A percentile compares a stretch with the other conserved stretches of the same genome.
phyloP scores from a whole-genome alignment of 768 basidiomycete species.

The Gymnopilus dilepis region DNA sequence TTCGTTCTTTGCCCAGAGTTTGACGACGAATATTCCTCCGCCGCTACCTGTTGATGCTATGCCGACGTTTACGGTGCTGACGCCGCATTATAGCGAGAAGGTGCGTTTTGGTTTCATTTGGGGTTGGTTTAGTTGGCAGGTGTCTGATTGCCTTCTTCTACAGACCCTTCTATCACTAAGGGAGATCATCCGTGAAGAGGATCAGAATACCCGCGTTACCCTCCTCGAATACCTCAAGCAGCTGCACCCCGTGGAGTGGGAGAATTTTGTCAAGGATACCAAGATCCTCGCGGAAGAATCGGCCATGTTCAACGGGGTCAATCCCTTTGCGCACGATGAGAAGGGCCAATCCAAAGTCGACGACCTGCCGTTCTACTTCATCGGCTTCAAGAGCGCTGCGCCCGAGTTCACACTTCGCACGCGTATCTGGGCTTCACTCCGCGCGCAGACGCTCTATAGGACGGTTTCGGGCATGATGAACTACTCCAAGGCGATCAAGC shows the following conservation, averaged over 20 bases:
- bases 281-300: conserved; percentile 98
- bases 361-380: conserved; percentile 96
- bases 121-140: conserved; percentile 3
- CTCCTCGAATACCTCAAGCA: conserved; percentile 98
- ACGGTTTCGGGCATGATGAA: conserved; percentile 99
- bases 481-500: conserved; percentile 98
- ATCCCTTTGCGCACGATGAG: conserved; percentile 73
- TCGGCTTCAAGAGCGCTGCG: conserved; percentile 98
- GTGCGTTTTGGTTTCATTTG: conserved; percentile 39
- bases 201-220: conserved; percentile 96
- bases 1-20: conserved; percentile 97
- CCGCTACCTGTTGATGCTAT: conserved; percentile 98
- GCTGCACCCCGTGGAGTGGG: conserved; percentile 97
- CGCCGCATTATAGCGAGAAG: conserved; percentile 99
- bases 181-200: conserved; percentile 98
- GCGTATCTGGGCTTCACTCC: conserved; percentile 98
- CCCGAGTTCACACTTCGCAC: conserved; percentile 99
- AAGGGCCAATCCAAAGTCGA: conserved; percentile 85
- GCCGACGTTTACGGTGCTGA: conserved; percentile 99
- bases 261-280: conserved; percentile 99
- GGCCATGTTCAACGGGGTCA: conserved; percentile 78
- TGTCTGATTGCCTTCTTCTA: conserved; percentile 14
- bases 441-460: conserved; percentile 97
- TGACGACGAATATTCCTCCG: conserved; percentile 94
- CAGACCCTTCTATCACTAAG: conserved; percentile 93